Evolutionary conservation across 331 rosid genomes (phyloP).

Genomic region (Acacia pycnantha): DNA sequence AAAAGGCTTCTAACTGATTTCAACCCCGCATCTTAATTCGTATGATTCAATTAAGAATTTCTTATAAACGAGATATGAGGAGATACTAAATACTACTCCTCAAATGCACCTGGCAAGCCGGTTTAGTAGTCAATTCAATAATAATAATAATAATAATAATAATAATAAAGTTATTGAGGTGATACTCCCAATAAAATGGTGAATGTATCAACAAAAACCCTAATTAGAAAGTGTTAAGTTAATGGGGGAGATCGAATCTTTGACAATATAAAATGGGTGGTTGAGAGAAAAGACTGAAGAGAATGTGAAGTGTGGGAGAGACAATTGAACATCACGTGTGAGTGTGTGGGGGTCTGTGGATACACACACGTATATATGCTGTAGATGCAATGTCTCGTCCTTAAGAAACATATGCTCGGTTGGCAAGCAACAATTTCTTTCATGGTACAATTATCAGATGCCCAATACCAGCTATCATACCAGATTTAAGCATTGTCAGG

Average conservation of each 20-base stretch:
- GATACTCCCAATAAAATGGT: background rate
- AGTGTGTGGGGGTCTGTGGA: background rate
- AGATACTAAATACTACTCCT: background rate
- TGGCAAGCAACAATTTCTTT: constrained; percentile 50
- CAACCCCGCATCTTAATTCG: background rate
- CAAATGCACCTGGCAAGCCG: background rate
- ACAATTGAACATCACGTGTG: constrained; percentile 46
- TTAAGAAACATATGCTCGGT: constrained; percentile 53
- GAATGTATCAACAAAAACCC: background rate
- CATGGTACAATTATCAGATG: background rate
- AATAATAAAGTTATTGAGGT: background rate
- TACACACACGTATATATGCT: background rate
- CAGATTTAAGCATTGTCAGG: background rate
- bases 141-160: background rate
- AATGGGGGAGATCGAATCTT: background rate
- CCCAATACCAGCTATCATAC: background rate
- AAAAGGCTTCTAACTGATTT: background rate
- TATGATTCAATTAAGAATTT: background rate
- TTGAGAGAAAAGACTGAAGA: background rate
- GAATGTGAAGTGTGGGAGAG: constrained; percentile 21
- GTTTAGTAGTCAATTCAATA: background rate
- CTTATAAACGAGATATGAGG: background rate
- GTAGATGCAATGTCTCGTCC: constrained; percentile 28
- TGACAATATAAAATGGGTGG: constrained; percentile 11
- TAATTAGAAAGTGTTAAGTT: background rate